These are phyloP conservation scores for Trichoderma sp. DNA, from an alignment of 2,329 filamentous ascomycete species.

Conservation along the genomic window DNA sequence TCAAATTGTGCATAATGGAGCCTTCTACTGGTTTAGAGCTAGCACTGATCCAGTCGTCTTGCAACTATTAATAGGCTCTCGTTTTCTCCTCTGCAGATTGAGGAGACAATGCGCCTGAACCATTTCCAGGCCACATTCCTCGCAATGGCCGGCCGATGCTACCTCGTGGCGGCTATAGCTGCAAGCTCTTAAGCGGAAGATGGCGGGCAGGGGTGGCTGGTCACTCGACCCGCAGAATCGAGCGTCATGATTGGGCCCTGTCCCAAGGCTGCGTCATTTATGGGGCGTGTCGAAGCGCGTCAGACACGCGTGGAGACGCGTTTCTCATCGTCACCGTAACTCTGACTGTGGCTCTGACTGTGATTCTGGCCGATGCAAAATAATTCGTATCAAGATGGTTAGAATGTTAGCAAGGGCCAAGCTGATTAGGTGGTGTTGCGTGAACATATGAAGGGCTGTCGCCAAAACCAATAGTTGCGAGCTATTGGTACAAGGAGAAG, in stretches of 20 bases:
- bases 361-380: neutral
- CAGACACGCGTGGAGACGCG: constrained; percentile 18
- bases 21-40: neutral
- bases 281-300: constrained; percentile 20
- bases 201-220: constrained; percentile 6
- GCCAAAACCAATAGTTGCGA: neutral
- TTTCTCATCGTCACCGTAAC: neutral
- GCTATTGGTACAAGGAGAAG: neutral
- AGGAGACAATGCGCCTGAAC: neutral
- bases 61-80: neutral
- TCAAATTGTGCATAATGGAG: neutral
- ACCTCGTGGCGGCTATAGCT: constrained; percentile 3
- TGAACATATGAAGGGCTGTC: neutral
- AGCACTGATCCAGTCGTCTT: neutral
- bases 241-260: constrained; percentile 2
- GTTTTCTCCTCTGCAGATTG: too few species aligned
- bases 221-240: constrained; percentile 1
- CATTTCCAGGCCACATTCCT: neutral
- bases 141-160: neutral
- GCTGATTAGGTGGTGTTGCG: neutral
- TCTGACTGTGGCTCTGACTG: neutral
- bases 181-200: constrained; percentile 23
- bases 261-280: constrained; percentile 22
- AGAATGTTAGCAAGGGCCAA: neutral
- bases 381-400: neutral